phyloP scores from a whole-genome alignment of 768 basidiomycete genomes.

The Lactifluus volemus region DNA sequence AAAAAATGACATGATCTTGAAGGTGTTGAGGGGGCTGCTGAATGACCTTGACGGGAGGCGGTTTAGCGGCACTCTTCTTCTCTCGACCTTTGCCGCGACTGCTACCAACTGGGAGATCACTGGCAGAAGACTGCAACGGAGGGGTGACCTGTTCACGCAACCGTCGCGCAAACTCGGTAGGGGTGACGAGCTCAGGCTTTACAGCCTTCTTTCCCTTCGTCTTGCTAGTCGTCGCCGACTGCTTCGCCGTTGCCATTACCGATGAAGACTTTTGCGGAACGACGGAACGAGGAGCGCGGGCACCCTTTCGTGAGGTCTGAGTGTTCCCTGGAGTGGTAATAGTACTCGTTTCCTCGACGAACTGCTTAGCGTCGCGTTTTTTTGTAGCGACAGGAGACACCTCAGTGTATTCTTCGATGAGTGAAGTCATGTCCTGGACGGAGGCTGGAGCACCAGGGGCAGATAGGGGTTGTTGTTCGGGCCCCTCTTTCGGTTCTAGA shows the following conservation, averaged over 20 bases:
- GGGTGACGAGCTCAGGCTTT: slow-evolving; percentile 13
- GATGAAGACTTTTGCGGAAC: not conserved
- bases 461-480: slow-evolving; percentile 3
- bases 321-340: slow-evolving; percentile 7
- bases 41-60: not conserved
- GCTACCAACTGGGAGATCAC: too few species aligned
- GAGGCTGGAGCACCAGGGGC: not conserved
- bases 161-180: slow-evolving; percentile 12
- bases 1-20: slow-evolving; percentile 10
- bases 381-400: not conserved
- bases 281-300: not conserved
- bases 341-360: slow-evolving; percentile 4
- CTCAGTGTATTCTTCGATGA: slow-evolving; percentile 11
- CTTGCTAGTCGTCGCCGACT: not conserved
- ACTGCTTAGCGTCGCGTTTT: not conserved
- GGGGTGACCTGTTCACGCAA: not conserved
- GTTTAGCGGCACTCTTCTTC: not conserved
- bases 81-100: not conserved
- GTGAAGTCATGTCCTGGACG: not conserved
- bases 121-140: not conserved
- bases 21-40: slow-evolving; percentile 1
- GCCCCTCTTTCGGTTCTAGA: not conserved
- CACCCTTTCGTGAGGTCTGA: not conserved
- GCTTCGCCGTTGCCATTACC: not conserved
- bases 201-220: not conserved